Evolutionary conservation across 768 basidiomycete genomes (phyloP), one percentile per base, ranked within the genome.

Genomic region (Mycena leptocephala): DNA sequence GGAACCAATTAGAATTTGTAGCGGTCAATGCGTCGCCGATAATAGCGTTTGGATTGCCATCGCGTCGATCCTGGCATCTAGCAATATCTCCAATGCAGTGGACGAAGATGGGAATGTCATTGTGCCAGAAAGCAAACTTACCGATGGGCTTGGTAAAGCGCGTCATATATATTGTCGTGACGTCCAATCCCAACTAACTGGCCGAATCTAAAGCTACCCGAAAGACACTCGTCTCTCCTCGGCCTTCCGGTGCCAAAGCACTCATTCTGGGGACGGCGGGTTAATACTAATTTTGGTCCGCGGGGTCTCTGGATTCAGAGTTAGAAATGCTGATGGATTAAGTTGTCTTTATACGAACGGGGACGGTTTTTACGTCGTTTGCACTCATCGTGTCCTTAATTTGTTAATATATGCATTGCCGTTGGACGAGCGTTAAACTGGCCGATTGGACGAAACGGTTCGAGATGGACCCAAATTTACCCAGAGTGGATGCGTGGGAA

Each of bases 61-160:
- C 22, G 87, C 88, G 1, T 82, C 85, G 13, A 86, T 91, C 77
- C 82, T 91, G 7, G 87, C 90, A 1, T 87, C 88, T 48, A 77
- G 91, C 61, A 86, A 88, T 24, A 84, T 91, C 18, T 43, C 79
- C 18, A 88, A 86, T 81, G 84, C 86, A 18, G 70, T 82, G 26
- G 88, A 88, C 82, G 82, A 69, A 58, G 72, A 16, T 85, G 90
- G 26, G 33, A 73, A 26, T 78, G 76, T 78, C 26, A 79, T 90
- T n/a, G 86, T 87, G 41, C 90, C 90, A 8, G 81, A 83, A 18
- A 73, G 87, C 5, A 82, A 76, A 6, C 87, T 86, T 75, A 86
- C 87, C 18, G 88, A 89, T 70, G 68, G 89, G 1, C 81, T 90
- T 18, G 87, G n/a, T 90, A 74, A 84, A 89, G 89, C 88, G 55